These are phyloP conservation scores for Rubus parviflorus DNA, from an alignment of 306 rosid species.

Conservation along the genomic window DNA sequence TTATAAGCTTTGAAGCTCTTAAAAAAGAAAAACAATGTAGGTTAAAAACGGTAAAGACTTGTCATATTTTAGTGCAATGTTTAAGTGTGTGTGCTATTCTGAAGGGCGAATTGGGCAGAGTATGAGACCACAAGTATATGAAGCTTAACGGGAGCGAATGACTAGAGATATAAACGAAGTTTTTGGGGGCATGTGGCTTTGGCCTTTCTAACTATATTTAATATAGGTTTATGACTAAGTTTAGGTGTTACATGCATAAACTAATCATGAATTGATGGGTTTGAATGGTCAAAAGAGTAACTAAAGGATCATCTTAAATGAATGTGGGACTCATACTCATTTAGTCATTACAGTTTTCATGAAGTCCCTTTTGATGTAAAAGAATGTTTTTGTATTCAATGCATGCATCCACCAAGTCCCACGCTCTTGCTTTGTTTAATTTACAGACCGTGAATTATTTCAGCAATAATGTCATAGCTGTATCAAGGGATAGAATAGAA, in stretches of 20 bases:
- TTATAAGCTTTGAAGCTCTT: too few relatives aligned
- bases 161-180: neutral
- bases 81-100: too few relatives aligned
- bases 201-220: neutral
- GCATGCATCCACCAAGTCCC: neutral
- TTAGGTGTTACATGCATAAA: neutral
- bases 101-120: too few relatives aligned
- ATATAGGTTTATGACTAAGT: neutral
- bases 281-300: slow-evolving; percentile 10
- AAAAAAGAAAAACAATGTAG: too few relatives aligned
- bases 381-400: slow-evolving; percentile 11
- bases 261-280: neutral
- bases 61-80: too few relatives aligned
- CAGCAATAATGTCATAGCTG: neutral
- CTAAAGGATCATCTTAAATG: neutral
- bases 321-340: slow-evolving; percentile 11
- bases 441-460: neutral
- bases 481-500: neutral
- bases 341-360: neutral
- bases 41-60: too few relatives aligned
- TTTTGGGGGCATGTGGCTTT: neutral
- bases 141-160: neutral
- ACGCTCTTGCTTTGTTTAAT: neutral
- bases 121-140: neutral
- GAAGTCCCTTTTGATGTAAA: neutral